Conservation (phyloP, 495 filamentous ascomycete species). For the Xylaria venustula region DNA sequence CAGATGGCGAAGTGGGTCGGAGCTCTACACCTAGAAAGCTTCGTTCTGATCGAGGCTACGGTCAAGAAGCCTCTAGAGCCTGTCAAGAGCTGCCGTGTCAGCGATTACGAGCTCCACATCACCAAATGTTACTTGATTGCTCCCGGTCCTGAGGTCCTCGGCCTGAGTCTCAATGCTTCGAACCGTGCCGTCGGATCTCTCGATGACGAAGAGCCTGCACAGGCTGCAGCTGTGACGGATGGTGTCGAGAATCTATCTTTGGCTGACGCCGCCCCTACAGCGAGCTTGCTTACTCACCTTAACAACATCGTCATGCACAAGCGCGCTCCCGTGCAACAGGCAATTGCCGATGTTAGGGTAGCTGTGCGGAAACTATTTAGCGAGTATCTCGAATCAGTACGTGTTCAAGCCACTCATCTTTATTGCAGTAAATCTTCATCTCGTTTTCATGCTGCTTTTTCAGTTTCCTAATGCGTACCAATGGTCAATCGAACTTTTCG, state of each 20-base stretch:
- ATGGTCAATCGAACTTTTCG: too few species aligned
- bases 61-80: conserved; percentile 79
- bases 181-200: conserved; percentile 65
- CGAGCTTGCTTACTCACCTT: conserved; percentile 72
- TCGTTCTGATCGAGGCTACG: conserved; percentile 75
- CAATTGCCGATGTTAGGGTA: conserved; percentile 76
- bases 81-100: conserved; percentile 76
- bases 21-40: conserved; percentile 75
- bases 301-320: conserved; percentile 91
- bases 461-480: too few species aligned
- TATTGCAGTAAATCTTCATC: too few species aligned
- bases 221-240: conserved; percentile 56
- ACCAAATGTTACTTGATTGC: conserved; percentile 71
- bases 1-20: conserved; percentile 93
- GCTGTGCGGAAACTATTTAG: conserved; percentile 79
- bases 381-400: conserved; percentile 60
- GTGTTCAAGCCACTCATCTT: background rate
- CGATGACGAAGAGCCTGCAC: conserved; percentile 54
- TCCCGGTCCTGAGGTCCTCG: conserved; percentile 60
- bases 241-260: conserved; percentile 54
- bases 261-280: conserved; percentile 49
- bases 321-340: conserved; percentile 81
- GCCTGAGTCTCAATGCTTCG: conserved; percentile 67
- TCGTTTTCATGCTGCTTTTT: too few species aligned
- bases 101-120: conserved; percentile 80